Conservation (phyloP, 78 protist genomes). For the Neovahlkampfia damariscottae region DNA sequence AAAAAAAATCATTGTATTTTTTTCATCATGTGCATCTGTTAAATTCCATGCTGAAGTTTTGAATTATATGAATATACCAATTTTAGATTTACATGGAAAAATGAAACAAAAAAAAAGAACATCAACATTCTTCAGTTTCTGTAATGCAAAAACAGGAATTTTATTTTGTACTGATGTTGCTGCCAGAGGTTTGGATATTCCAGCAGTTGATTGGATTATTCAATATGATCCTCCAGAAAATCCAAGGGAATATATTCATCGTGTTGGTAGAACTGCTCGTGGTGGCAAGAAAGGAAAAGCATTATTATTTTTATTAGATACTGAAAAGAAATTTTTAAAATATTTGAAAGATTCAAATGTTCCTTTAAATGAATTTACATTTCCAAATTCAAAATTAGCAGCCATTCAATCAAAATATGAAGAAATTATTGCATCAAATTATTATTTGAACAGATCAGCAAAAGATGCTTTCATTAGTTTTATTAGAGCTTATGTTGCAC, state of each 20-base stretch:
- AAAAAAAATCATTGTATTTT: conserved; percentile 82
- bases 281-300: conserved; percentile 79
- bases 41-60: conserved; percentile 94
- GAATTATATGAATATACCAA: conserved; percentile 95
- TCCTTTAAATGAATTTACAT: conserved; percentile 84
- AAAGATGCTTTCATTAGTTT: conserved; percentile 90
- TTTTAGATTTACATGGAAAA: conserved; percentile 86
- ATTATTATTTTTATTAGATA: conserved; percentile 88
- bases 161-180: conserved; percentile 97
- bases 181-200: conserved; percentile 98
- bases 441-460: conserved; percentile 81
- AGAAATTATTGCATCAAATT: conserved; percentile 81
- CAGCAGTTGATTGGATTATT: conserved; percentile 93
- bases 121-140: conserved; percentile 92
- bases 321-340: conserved; percentile 86
- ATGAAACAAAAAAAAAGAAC: conserved; percentile 95
- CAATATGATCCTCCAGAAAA: conserved; percentile 98
- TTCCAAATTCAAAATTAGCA: conserved; percentile 80
- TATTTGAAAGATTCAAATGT: conserved; percentile 74
- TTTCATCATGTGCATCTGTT: conserved; percentile 65
- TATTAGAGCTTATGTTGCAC: conserved; percentile 88
- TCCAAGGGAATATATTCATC: conserved; percentile 87
- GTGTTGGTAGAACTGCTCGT: conserved; percentile 98
- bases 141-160: conserved; percentile 82
- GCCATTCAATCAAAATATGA: conserved; percentile 69